Conservation (phyloP, 2,329 filamentous ascomycete species). For the Penicillium sp. region DNA sequence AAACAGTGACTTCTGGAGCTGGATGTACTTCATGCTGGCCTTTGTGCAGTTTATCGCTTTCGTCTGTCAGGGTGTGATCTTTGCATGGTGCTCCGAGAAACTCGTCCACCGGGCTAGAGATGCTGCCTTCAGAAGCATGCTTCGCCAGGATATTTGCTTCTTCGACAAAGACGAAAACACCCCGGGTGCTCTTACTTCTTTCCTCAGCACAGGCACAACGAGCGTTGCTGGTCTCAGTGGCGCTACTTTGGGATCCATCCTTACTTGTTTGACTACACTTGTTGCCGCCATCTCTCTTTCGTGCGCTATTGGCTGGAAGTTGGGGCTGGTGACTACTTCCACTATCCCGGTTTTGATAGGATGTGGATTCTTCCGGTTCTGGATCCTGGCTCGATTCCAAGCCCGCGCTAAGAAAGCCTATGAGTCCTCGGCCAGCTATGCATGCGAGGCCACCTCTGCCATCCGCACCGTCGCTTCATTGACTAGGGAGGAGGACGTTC, state of each 20-base stretch:
- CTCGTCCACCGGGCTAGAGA: slow-evolving; percentile 7
- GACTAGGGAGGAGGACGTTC: slow-evolving; percentile 23
- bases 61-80: slow-evolving; percentile 8
- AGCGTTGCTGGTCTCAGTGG: slow-evolving; percentile 53
- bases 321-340: slow-evolving; percentile 65
- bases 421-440: slow-evolving; percentile 3
- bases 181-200: slow-evolving; percentile 49
- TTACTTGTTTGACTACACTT: slow-evolving; percentile 66
- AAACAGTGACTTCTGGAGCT: slow-evolving; percentile 9
- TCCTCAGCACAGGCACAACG: slow-evolving; percentile 51
- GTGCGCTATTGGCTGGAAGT: slow-evolving; percentile 74
- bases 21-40: slow-evolving; percentile 11
- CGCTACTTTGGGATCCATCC: slow-evolving; percentile 48
- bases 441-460: slow-evolving; percentile 6
- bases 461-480: slow-evolving; percentile 11
- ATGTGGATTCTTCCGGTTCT: slow-evolving; percentile 58
- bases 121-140: slow-evolving; percentile 46
- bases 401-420: neutral
- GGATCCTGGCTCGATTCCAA: slow-evolving; percentile 47
- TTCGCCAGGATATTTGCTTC: slow-evolving; percentile 44
- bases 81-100: slow-evolving; percentile 11
- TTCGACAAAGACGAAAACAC: slow-evolving; percentile 50
- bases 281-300: slow-evolving; percentile 65
- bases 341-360: slow-evolving; percentile 52
- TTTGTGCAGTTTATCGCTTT: slow-evolving; percentile 9